Conservation (phyloP, 768 basidiomycete genomes). For the Harrya chromipes region DNA sequence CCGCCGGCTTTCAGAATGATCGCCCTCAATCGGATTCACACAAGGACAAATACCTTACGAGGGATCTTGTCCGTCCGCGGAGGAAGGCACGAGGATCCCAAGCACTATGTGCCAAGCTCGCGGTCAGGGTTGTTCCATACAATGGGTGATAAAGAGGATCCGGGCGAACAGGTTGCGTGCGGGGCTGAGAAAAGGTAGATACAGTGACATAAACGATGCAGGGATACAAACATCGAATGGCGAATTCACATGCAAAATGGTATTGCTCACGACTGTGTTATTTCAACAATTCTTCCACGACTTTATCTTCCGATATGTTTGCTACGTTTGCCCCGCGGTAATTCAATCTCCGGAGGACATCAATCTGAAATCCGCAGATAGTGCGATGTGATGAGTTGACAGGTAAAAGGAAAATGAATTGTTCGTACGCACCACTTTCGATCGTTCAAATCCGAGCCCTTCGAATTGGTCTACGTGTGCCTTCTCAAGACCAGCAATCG, state of each 20-base stretch:
- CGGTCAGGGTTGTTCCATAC: slow-evolving; percentile 6
- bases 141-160: slow-evolving; percentile 13
- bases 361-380: slow-evolving; percentile 52
- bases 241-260: slow-evolving; percentile 20
- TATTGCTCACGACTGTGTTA: slow-evolving; percentile 31
- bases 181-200: slow-evolving; percentile 17
- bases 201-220: slow-evolving; percentile 25
- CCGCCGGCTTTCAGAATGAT: neutral
- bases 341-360: slow-evolving; percentile 82
- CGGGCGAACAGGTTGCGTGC: slow-evolving; percentile 11
- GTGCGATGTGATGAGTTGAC: slow-evolving; percentile 2
- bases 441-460: slow-evolving; percentile 74
- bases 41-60: slow-evolving; percentile 4
- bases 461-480: slow-evolving; percentile 85
- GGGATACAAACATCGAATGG: slow-evolving; percentile 23
- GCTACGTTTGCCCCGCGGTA: slow-evolving; percentile 82
- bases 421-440: slow-evolving; percentile 72
- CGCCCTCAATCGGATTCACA: slow-evolving; percentile 5
- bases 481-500: slow-evolving; percentile 76
- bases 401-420: no score
- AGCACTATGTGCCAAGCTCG: neutral
- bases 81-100: slow-evolving; percentile 4
- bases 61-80: slow-evolving; percentile 4
- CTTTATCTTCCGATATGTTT: slow-evolving; percentile 76
- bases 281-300: slow-evolving; percentile 85